Percentiles rank a stretch among this genome's conserved stretches.
These are phyloP conservation scores for Karstenula rhodostoma DNA, from an alignment of 2,329 filamentous ascomycete genomes.

Conservation along the genomic window DNA sequence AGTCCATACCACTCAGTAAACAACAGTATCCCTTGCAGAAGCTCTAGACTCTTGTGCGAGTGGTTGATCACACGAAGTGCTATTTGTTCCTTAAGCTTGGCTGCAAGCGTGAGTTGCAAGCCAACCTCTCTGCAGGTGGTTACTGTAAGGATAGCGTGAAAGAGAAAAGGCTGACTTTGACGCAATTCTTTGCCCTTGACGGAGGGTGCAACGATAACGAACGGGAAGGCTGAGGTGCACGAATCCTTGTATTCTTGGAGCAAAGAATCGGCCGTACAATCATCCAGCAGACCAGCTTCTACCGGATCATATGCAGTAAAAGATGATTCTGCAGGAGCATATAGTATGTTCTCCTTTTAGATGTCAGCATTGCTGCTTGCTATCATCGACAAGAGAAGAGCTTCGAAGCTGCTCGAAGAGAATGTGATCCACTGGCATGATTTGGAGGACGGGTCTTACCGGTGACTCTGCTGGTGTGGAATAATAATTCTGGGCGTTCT, in stretches of 20 bases:
- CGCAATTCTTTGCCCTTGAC: constrained; percentile 23
- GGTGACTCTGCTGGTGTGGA: not conserved
- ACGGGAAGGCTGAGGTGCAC: constrained; percentile 31
- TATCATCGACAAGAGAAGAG: not conserved
- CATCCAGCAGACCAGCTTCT: constrained; percentile 25
- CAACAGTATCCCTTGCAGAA: constrained; percentile 51
- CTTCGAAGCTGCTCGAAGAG: not conserved
- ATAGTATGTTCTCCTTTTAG: constrained; percentile 2
- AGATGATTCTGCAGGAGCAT: not conserved
- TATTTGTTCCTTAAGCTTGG: constrained; percentile 38
- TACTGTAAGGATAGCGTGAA: constrained; percentile 44
- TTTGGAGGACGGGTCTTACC: not conserved
- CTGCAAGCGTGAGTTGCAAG: constrained; percentile 38
- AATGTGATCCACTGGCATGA: not conserved
- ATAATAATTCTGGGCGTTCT: not conserved
- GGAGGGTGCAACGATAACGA: constrained; percentile 28
- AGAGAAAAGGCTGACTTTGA: constrained; percentile 43
- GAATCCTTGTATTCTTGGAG: constrained; percentile 26
- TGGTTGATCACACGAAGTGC: constrained; percentile 41
- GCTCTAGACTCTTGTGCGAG: constrained; percentile 48
- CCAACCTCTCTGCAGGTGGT: constrained; percentile 31
- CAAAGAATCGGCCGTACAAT: constrained; percentile 21
- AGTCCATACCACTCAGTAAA: constrained; percentile 42
- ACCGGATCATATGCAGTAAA: constrained; percentile 28
- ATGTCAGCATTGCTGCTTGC: not conserved